These are phyloP conservation scores for Pichia membranifaciens DNA, from an alignment of 805 yeast species.

Conservation along the genomic window DNA sequence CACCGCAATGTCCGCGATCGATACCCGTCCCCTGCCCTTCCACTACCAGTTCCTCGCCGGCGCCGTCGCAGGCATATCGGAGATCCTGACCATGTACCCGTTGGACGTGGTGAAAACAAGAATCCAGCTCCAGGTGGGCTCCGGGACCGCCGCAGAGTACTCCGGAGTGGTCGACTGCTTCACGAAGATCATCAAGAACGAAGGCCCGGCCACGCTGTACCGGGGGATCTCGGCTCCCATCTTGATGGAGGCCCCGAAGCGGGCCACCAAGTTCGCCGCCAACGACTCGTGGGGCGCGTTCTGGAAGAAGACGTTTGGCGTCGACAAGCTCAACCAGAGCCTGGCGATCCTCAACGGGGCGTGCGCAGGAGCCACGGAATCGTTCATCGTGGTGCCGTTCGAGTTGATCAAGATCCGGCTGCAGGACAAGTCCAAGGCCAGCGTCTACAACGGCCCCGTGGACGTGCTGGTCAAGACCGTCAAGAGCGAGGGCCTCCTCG, in stretches of 20 bases:
- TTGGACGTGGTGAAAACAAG: slow-evolving; percentile 95
- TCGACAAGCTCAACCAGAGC: slow-evolving; percentile 66
- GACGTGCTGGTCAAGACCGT: slow-evolving; percentile 75
- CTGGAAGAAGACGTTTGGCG: slow-evolving; percentile 67
- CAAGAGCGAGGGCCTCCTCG: slow-evolving; percentile 68
- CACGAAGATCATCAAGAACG: slow-evolving; percentile 74
- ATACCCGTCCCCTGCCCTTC: slow-evolving; percentile 65
- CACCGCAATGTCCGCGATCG: slow-evolving; percentile 5
- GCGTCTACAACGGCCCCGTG: slow-evolving; percentile 63
- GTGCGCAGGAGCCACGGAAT: slow-evolving; percentile 95
- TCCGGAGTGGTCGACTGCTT: slow-evolving; percentile 81
- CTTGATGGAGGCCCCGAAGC: slow-evolving; percentile 98
- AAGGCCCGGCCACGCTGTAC: slow-evolving; percentile 79
- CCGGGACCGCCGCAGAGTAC: slow-evolving; percentile 54
- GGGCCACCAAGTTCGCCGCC: slow-evolving; percentile 98
- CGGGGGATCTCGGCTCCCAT: slow-evolving; percentile 96
- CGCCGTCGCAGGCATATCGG: slow-evolving; percentile 97
- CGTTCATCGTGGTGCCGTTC: slow-evolving; percentile 96
- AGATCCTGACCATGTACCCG: slow-evolving; percentile 92
- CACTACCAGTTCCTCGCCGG: slow-evolving; percentile 82
- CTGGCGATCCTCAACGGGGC: slow-evolving; percentile 92
- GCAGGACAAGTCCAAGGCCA: slow-evolving; percentile 71
- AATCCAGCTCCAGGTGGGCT: slow-evolving; percentile 76
- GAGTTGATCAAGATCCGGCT: slow-evolving; percentile 92
- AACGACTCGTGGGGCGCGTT: slow-evolving; percentile 94